phyloP scores from a whole-genome alignment of 768 basidiomycete species.

The Jaapia argillacea region DNA sequence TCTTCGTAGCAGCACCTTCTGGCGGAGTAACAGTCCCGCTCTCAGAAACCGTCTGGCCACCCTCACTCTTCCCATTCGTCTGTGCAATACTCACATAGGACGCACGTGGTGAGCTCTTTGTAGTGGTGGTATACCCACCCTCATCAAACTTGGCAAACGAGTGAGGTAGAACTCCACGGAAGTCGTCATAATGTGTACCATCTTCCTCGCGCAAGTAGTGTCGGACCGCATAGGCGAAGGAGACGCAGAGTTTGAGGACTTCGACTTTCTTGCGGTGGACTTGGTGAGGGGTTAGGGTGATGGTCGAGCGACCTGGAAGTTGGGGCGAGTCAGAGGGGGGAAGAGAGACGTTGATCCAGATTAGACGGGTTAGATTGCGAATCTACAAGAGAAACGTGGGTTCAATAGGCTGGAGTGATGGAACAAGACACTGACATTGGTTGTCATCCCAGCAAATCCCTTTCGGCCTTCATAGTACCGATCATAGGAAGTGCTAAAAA shows the following conservation, averaged over 20 bases:
- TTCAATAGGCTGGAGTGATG: neutral
- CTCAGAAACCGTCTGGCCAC: too few relatives aligned
- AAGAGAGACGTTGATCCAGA: slow-evolving; percentile 73
- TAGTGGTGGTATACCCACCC: slow-evolving; percentile 23
- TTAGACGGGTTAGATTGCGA: slow-evolving; percentile 65
- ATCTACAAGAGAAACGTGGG: slow-evolving; percentile 22
- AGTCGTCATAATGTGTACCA: slow-evolving; percentile 61
- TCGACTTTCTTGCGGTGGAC: slow-evolving; percentile 61
- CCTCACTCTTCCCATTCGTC: too few relatives aligned
- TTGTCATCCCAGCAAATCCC: slow-evolving; percentile 60
- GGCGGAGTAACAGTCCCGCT: too few relatives aligned
- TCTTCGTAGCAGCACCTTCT: slow-evolving; percentile 39
- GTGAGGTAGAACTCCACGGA: slow-evolving; percentile 52
- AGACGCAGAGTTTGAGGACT: slow-evolving; percentile 53
- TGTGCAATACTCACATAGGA: too few relatives aligned
- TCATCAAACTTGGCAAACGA: slow-evolving; percentile 43
- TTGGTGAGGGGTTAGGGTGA: slow-evolving; percentile 37
- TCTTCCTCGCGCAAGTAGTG: slow-evolving; percentile 85
- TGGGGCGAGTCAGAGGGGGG: slow-evolving; percentile 38
- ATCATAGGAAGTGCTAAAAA: slow-evolving; percentile 77
- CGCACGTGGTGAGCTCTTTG: too few relatives aligned
- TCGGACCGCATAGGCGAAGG: slow-evolving; percentile 63
- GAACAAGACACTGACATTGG: slow-evolving; percentile 33
- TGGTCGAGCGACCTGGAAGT: slow-evolving; percentile 42
- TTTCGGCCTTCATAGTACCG: slow-evolving; percentile 87